A percentile compares a stretch with the other conserved stretches of the same genome.
phyloP scores from a whole-genome alignment of 202 grass and related monocot species.

The Elaeis oleifera region DNA sequence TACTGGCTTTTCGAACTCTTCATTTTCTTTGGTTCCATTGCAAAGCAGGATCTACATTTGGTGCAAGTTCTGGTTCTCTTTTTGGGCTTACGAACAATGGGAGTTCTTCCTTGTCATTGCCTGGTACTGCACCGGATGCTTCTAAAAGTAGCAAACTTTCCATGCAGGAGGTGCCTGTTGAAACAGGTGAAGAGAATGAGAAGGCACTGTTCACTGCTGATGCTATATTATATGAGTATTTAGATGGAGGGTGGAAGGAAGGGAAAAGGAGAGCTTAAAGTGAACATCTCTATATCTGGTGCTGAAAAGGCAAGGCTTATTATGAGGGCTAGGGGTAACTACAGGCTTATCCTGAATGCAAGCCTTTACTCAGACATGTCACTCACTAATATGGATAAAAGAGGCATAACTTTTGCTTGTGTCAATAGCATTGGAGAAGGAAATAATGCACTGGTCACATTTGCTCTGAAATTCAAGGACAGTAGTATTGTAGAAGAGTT shows the following conservation, averaged over 20 bases:
- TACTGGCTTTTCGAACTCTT: slow-evolving; percentile 76
- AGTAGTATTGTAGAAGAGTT: slow-evolving; percentile 63
- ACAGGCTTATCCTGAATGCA: slow-evolving; percentile 69
- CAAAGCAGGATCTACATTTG: slow-evolving; percentile 37
- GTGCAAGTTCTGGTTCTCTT: slow-evolving; percentile 17
- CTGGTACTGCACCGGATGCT: slow-evolving; percentile 31
- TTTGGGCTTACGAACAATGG: slow-evolving; percentile 47
- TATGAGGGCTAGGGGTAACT: slow-evolving; percentile 91
- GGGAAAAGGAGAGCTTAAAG: slow-evolving; percentile 83
- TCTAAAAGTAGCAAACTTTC: slow-evolving; percentile 38
- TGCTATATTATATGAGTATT: slow-evolving; percentile 79
- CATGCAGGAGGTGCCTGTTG: slow-evolving; percentile 71
- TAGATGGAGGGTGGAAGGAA: slow-evolving; percentile 85
- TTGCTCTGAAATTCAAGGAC: slow-evolving; percentile 95
- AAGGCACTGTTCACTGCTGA: slow-evolving; percentile 58
- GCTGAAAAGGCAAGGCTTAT: slow-evolving; percentile 55
- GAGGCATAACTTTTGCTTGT: slow-evolving; percentile 77
- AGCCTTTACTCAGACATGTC: slow-evolving; percentile 79
- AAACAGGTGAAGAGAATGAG: slow-evolving; percentile 96
- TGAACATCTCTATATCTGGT: slow-evolving; percentile 52
- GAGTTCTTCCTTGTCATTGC: slow-evolving; percentile 21
- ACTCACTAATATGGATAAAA: slow-evolving; percentile 96
- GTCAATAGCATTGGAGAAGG: slow-evolving; percentile 59
- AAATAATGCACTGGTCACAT: slow-evolving; percentile 42
- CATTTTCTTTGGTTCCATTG: slow-evolving; percentile 57